Evolutionary conservation across 208 protist genomes (phyloP), one percentile per base, ranked within the genome.

Genomic region (Trypanosomatidae sp.): DNA sequence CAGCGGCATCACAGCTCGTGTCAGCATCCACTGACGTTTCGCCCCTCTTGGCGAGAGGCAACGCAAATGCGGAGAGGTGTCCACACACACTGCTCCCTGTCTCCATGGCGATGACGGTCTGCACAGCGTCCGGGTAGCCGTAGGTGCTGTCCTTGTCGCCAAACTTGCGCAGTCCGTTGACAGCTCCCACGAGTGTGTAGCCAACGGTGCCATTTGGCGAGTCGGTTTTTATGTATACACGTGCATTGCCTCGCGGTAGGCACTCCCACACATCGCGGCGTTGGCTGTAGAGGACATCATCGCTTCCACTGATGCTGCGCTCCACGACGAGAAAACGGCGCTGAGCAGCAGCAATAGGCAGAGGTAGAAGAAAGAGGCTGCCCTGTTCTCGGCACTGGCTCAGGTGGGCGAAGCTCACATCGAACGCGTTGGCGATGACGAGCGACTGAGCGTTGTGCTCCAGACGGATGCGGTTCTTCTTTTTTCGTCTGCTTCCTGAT

Each of bases 151-250:
- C 82, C 30, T 66, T 72, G 66, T 77, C 81, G 76, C 82, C 78
- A 52, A 93, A 93, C 80, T 93, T 93, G 25, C 88, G 85, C 41
- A 93, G 75, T 4, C 88, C 88, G n/a, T 89, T 76, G 12, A 88
- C 74, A 3, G 79, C 67, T 10, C 73, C 77, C 2, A 93, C 76
- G 39, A 69, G 62, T 1, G 13, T 33, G 62, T 78, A 86, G 19
- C n/a, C 30, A 9, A 0, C 13, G 1, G 13, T 3, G n/a, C 44
- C 62, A 7, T n/a, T 52, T 7, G 62, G 10, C 19, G 41, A 60
- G 13, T 47, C 68, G 2, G n/a, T 30, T 33, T 44, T 15, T 2
- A 72, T 39, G 53, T 74, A 88, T 1, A 93, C 86, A 7, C 82
- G 69, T 2, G 82, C 88, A 55, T 93, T 81, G 28, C 88, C 88